Evolutionary conservation across 2,329 filamentous ascomycete genomes (phyloP), one percentile per base, ranked within the genome.

Genomic region (Fusarium bulbicola): DNA sequence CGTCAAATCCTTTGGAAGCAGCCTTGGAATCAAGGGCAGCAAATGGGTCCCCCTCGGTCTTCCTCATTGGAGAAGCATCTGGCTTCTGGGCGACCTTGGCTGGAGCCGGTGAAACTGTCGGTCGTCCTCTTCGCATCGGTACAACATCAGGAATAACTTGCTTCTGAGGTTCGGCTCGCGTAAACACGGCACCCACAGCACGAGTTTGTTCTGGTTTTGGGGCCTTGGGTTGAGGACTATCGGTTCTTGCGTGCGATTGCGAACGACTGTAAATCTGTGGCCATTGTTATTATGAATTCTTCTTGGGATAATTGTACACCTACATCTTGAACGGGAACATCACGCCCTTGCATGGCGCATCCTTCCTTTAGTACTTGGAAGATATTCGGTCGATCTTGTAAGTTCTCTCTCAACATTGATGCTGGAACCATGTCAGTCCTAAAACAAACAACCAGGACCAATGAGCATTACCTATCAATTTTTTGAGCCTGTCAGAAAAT

Each of bases 321-420:
- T 85, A 97, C 94, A 84, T 99, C 95, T 85, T 93, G 92, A 76
- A 99, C 93, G 1, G 95, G 95, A 15, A 95, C 88, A 73, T 95
- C 91, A 68, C 92, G 92, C 62, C 95, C 93, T 80, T 96, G 93
- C 94, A 99, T 97, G 40, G 89, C 86, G 82, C 95, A 98, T 36
- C 92, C 90, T 83, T 98, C 95, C 70, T 91, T 90, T 37, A 99
- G 86, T 8, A 97, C 94, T 81, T 98, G 93, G 80, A 97, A 99
- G 70, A 99, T 97, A 79, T 95, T 98, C 8, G 96, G 96, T 72
- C 96, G 89, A 57, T 84, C 81, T 66, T 91, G 87, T 58, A 94
- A 94, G 75, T 92, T 91, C 81, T 98, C 96, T 77, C 90, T 92
- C 78, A 99, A 85, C 96, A 98, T 98, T 60, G 91, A 95, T 18